These are phyloP conservation scores for Babesia bigemina DNA, from an alignment of 169 alveolate species.

Conservation along the genomic window DNA sequence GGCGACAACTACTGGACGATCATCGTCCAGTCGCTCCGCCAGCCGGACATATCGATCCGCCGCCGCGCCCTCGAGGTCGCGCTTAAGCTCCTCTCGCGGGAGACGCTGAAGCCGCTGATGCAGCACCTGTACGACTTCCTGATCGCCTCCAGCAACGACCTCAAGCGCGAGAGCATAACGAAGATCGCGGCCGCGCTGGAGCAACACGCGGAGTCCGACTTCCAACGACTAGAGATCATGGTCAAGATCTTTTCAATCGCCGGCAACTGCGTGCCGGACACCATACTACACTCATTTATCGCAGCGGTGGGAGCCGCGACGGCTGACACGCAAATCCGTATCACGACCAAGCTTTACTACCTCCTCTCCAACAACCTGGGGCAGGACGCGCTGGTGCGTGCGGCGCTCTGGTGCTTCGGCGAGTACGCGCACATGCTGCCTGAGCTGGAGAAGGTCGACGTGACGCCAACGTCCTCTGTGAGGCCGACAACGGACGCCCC, in stretches of 20 bases:
- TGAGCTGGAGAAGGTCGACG: slow-evolving; percentile 46
- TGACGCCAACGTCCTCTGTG: background rate
- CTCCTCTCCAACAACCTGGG: slow-evolving; percentile 82
- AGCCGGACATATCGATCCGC: slow-evolving; percentile 94
- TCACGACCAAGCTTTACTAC: slow-evolving; percentile 81
- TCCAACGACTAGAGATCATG: slow-evolving; percentile 85
- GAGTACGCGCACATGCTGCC: slow-evolving; percentile 79
- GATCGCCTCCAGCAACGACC: slow-evolving; percentile 86
- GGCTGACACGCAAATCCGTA: slow-evolving; percentile 76
- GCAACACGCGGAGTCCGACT: slow-evolving; percentile 84
- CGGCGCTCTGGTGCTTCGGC: slow-evolving; percentile 89
- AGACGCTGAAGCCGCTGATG: slow-evolving; percentile 88
- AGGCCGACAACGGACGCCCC: background rate
- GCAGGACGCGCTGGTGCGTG: slow-evolving; percentile 87
- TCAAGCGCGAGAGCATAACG: slow-evolving; percentile 88
- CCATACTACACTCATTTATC: slow-evolving; percentile 77
- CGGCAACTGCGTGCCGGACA: slow-evolving; percentile 83
- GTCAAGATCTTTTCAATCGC: slow-evolving; percentile 90
- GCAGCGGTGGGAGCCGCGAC: slow-evolving; percentile 77
- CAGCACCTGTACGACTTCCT: slow-evolving; percentile 90
- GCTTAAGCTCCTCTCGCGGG: slow-evolving; percentile 89
- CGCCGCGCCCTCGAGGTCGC: slow-evolving; percentile 95
- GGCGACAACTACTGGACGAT: slow-evolving; percentile 73
- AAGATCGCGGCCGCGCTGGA: slow-evolving; percentile 84
- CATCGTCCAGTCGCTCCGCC: slow-evolving; percentile 88